Base-by-base conservation (phyloP, 495 filamentous ascomycete genomes). In the Penicillium angulare region DNA sequence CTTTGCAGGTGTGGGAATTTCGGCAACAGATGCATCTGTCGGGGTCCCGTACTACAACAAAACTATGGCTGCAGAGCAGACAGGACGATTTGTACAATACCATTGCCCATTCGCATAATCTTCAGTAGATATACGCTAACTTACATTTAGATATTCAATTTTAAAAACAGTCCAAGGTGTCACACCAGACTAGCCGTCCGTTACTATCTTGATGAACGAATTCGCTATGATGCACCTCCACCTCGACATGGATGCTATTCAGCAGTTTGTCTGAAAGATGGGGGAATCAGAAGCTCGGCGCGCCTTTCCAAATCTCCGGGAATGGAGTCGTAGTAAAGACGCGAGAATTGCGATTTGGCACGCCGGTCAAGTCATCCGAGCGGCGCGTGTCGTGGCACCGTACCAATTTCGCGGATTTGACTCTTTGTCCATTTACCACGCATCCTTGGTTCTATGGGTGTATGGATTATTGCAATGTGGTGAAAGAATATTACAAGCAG, bases 241-340 rank as follows among this genome's bases (percentile, higher is more conserved):
- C 55, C 74, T 80, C 12, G 77, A 79, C 1, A 67, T 83, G 0
- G 82, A 83, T 32, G 80, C 82, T 35, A 72, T 85, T 5, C 81
- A 85, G 52, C 75, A 79, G 0, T 83, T 85, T 46, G 77, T 79
- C 0, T 82, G 83, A 0, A 78, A 82, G 26, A 72, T 81, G 47
- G 83, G 80, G 32, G 77, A 80, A 49, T 71, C 78, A 17, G 80
- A 84, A 50, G 77, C 80, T 0, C 65, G 74, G 9, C 59, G 71
- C 4, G 74, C 77, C 17, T 79, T 76, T 38, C 75, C 76, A 0
- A 59, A 60, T 0, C 65, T 86, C 2, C 68, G 73, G 34, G 59
- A 70, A 2, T 86, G 83, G 83, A 72, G 73, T 5, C 53, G 56
- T 1, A 74, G 65, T 1, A 46, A 55, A n/a, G 77, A 80, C 16